Base-by-base conservation (phyloP, 2,329 filamentous ascomycete species). In the Fusarium robinianum region DNA sequence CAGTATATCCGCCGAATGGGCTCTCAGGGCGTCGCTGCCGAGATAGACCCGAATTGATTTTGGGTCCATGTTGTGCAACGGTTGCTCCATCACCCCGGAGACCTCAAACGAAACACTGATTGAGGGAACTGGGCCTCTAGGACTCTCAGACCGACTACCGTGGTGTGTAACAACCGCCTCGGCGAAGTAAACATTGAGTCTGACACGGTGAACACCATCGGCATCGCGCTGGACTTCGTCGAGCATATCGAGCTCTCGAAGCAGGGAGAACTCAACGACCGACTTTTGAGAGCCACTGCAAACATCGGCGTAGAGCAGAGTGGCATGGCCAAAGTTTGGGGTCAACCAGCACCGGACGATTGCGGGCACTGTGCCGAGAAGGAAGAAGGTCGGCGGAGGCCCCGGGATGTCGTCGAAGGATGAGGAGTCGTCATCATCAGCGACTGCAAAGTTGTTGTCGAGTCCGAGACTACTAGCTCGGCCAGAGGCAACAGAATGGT, bases 281-380 rank as follows among this genome's bases (percentile, higher is more conserved):
- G 94, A 97, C 58, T 83, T 85, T 66, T 91, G 90, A 5, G 94
- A 95, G 2, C 92, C 94, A 3, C 89, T 92, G 67, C 94, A 97
- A 3, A 97, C 77, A 22, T 90, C 91, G 23, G 91, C 94, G 64
- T 97, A 97, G 5, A 96, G 76, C 11, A 97, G 78, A 8, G 90
- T 87, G 54, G 87, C 85, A 64, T 96, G 92, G 10, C 90, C 92
- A 70, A 95, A 97, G 61, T 89, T 85, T 23, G 85, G 87, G 17
- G 88, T 92, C 58, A 97, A 76, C 91, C 94, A 97, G 72, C 94
- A 99, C 49, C 94, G 86, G 44, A 97, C 88, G 55, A 99, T 96
- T 19, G 90, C 89, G 5, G 94, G 94, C 5, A 95, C 90, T 6
- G 91, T 87, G 9, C 92, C 90, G 11, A 96, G 76, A 38, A 95